A percentile compares a stretch with the other conserved stretches of the same genome.
Conservation (phyloP, 176 grass and related monocot genomes). For the Pharus latifolius region DNA sequence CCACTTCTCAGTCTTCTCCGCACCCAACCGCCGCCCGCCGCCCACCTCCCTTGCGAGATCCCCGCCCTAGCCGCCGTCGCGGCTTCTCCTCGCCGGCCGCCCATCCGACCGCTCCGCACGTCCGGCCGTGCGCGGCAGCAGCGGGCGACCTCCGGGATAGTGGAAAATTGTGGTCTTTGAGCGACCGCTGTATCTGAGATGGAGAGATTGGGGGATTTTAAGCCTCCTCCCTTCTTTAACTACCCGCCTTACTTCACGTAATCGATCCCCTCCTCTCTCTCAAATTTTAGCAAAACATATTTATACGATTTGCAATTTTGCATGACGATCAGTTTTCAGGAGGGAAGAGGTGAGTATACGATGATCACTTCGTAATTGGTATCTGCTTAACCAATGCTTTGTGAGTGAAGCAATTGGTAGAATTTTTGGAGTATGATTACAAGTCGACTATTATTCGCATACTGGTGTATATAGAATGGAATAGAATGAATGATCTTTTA, state of each 20-base stretch:
- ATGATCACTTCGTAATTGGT: neutral
- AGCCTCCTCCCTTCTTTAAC: constrained; percentile 75
- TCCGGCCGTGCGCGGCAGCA: too few relatives aligned
- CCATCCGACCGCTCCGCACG: too few relatives aligned
- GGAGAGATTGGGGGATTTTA: constrained; percentile 51
- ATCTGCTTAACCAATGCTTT: neutral
- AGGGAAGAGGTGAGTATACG: neutral
- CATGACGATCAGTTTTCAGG: too few relatives aligned
- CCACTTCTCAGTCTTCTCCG: too few relatives aligned
- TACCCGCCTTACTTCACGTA: constrained; percentile 97
- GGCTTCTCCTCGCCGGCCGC: too few relatives aligned
- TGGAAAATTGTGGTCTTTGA: too few relatives aligned
- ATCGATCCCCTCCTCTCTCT: neutral
- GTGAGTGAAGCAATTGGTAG: neutral
- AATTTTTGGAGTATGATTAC: neutral
- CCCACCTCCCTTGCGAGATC: too few relatives aligned
- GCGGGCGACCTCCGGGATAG: too few relatives aligned
- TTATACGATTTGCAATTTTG: neutral
- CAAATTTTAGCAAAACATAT: neutral
- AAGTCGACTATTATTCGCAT: too few relatives aligned
- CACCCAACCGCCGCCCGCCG: too few relatives aligned
- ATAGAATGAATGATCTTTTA: too few relatives aligned
- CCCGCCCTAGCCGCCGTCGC: too few relatives aligned
- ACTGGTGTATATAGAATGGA: neutral
- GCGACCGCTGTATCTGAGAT: constrained; percentile 2